Evolutionary conservation across 2,329 filamentous ascomycete genomes (phyloP).

Genomic region (Sarocladium brachiariae): DNA sequence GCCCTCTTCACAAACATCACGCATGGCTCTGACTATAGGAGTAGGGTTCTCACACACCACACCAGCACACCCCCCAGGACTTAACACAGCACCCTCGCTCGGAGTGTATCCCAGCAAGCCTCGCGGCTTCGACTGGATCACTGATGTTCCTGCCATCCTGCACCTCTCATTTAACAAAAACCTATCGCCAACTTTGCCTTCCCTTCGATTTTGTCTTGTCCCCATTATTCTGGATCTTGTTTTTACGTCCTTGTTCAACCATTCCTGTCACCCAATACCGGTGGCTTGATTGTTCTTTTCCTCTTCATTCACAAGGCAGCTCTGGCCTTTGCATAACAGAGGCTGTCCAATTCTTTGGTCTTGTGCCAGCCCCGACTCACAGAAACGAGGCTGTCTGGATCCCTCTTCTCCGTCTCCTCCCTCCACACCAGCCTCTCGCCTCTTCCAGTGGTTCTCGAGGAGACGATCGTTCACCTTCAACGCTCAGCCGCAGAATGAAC

Average conservation of each 20-base stretch:
- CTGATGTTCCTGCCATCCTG: neutral
- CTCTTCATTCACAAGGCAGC: neutral
- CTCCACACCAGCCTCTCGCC: neutral
- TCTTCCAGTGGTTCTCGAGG: neutral
- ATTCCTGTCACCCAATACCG: neutral
- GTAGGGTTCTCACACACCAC: no score
- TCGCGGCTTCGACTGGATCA: neutral
- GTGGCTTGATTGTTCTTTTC: neutral
- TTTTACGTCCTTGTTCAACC: neutral
- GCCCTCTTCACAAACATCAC: neutral
- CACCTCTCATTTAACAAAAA: constrained; percentile 4
- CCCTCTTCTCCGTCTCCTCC: neutral
- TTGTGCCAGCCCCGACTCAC: neutral
- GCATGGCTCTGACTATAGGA: no score
- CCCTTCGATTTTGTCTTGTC: neutral
- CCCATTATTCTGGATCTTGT: constrained; percentile 4
- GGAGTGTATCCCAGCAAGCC: constrained; percentile 5
- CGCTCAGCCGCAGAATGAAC: constrained; percentile 5
- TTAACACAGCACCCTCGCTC: constrained; percentile 5
- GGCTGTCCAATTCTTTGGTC: neutral
- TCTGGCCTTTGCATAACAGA: neutral
- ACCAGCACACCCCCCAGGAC: neutral
- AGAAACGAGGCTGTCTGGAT: constrained; percentile 7
- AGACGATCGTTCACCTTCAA: neutral
- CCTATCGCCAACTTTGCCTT: constrained; percentile 4